Evolutionary conservation across 345 rosid genomes (phyloP).

Genomic region (Citrus unshiu): DNA sequence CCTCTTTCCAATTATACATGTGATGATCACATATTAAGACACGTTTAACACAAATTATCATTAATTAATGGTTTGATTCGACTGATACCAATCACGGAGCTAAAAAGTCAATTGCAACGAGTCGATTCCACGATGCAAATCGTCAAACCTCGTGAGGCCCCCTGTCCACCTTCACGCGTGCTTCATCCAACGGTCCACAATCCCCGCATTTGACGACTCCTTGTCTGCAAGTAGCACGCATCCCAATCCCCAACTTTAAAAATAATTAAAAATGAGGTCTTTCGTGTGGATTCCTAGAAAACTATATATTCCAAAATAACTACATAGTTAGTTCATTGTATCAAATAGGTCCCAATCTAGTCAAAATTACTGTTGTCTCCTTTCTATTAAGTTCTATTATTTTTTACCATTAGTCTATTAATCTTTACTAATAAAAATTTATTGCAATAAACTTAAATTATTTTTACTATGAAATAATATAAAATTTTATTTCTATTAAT

Average conservation of each 20-base stretch:
- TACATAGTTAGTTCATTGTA: background rate
- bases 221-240: constrained; percentile 33
- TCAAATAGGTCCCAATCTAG: too few species aligned
- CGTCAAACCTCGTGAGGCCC: constrained; percentile 20
- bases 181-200: constrained; percentile 23
- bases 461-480: too few species aligned
- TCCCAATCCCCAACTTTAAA: background rate
- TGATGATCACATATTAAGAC: background rate
- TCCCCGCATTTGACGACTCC: constrained; percentile 39
- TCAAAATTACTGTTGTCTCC: too few species aligned
- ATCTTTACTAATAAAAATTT: too few species aligned
- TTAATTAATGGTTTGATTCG: background rate
- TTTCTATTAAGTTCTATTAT: too few species aligned
- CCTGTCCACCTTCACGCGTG: constrained; percentile 18
- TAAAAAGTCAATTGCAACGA: background rate
- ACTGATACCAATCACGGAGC: background rate
- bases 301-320: background rate
- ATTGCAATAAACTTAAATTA: too few species aligned
- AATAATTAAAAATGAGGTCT: background rate
- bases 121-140: constrained; percentile 16
- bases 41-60: background rate
- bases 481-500: too few species aligned
- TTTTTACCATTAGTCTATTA: too few species aligned
- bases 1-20: too few species aligned
- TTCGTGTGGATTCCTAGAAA: background rate